phyloP scores from a whole-genome alignment of 1,284 basidiomycete species.

The Ceratobasidium sp. region DNA sequence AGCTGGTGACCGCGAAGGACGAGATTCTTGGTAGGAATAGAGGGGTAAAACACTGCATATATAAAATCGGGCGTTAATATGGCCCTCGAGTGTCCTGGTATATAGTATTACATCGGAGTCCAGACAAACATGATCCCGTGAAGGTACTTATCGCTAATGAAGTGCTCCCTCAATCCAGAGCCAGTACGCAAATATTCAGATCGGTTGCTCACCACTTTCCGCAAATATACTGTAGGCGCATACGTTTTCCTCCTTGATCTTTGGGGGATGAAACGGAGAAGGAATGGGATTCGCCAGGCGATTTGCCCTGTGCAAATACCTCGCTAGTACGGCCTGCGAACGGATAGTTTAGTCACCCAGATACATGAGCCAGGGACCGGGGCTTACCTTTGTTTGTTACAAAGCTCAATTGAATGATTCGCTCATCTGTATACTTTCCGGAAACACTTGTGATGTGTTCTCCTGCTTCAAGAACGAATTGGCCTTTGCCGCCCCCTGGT shows the following conservation, averaged over 20 bases:
- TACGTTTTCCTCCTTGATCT: background rate
- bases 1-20: too few species aligned
- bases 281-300: background rate
- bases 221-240: background rate
- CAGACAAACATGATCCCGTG: slow-evolving; percentile 8
- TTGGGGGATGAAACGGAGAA: background rate
- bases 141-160: background rate
- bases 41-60: too few species aligned
- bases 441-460: background rate
- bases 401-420: background rate
- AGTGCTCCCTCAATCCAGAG: too few species aligned
- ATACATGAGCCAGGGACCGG: too few species aligned
- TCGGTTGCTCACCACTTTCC: slow-evolving; percentile 1
- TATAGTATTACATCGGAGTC: background rate
- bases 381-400: background rate
- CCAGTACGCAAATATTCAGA: background rate
- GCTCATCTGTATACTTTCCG: background rate
- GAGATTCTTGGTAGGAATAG: too few species aligned
- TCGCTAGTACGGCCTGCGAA: background rate
- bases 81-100: too few species aligned
- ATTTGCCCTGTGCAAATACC: background rate
- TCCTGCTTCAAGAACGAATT: background rate
- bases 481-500: background rate
- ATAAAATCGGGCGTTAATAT: too few species aligned
- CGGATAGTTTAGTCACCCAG: background rate